A percentile compares a stretch with the other conserved stretches of the same genome.
phyloP scores from a whole-genome alignment of 768 basidiomycete species.

The Chalciporus sphaerocephalus region DNA sequence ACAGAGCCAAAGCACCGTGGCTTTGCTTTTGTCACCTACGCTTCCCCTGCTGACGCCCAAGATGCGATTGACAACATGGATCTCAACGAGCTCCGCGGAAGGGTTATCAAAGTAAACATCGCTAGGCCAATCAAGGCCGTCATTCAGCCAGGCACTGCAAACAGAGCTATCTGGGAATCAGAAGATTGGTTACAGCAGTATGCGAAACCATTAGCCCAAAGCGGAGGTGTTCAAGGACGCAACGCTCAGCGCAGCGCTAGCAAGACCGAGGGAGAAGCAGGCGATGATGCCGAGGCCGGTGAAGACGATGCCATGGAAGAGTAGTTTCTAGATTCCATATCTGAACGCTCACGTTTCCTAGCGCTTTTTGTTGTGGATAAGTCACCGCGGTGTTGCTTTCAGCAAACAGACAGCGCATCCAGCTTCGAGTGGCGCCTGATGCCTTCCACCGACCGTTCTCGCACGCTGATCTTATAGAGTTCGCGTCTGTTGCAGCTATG shows the following conservation, averaged over 20 bases:
- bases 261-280: slow-evolving; percentile 23
- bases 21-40: slow-evolving; percentile 89
- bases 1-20: slow-evolving; percentile 82
- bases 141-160: slow-evolving; percentile 56
- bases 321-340: slow-evolving; percentile 28
- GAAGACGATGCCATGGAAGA: slow-evolving; percentile 66
- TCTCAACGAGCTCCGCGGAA: slow-evolving; percentile 79
- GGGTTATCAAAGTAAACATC: slow-evolving; percentile 76
- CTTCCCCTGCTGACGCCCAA: slow-evolving; percentile 77
- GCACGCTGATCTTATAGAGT: not conserved
- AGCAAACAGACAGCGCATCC: not conserved
- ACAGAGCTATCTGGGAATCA: slow-evolving; percentile 89
- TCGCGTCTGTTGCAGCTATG: not conserved
- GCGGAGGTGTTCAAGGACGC: slow-evolving; percentile 64
- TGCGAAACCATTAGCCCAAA: slow-evolving; percentile 71
- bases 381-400: not conserved
- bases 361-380: not conserved
- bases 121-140: slow-evolving; percentile 78
- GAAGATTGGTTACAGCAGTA: slow-evolving; percentile 89
- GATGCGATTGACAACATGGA: slow-evolving; percentile 99
- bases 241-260: slow-evolving; percentile 29
- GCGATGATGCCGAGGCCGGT: slow-evolving; percentile 29
- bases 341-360: not conserved
- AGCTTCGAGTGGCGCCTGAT: not conserved
- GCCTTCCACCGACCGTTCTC: not conserved